These are phyloP conservation scores for Nepenthes alata DNA, from an alignment of 179 eudicot species.

Conservation along the genomic window DNA sequence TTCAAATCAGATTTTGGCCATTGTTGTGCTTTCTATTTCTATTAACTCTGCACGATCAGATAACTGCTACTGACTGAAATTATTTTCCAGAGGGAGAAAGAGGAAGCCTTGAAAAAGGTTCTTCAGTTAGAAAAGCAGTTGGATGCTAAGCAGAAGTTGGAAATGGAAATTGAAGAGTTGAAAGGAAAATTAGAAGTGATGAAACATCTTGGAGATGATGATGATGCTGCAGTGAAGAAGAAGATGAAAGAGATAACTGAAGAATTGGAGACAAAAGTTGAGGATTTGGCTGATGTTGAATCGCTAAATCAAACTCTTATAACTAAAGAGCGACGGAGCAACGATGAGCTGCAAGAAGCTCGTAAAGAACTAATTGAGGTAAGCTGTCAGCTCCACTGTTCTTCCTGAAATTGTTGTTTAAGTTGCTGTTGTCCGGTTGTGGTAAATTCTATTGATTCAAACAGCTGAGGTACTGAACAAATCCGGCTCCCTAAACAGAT, in stretches of 20 bases:
- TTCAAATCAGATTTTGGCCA: background rate
- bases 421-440: background rate
- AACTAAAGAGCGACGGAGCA: constrained; percentile 52
- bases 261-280: constrained; percentile 42
- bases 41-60: background rate
- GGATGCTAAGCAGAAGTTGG: constrained; percentile 56
- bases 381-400: constrained; percentile 8
- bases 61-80: constrained; percentile 2
- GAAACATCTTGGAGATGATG: constrained; percentile 66
- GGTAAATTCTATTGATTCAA: background rate
- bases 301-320: constrained; percentile 42
- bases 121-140: constrained; percentile 56
- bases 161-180: constrained; percentile 70
- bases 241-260: constrained; percentile 36
- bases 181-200: constrained; percentile 67
- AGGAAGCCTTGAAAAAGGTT: constrained; percentile 55
- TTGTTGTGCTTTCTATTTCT: background rate
- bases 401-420: background rate
- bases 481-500: background rate
- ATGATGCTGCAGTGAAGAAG: constrained; percentile 53
- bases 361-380: constrained; percentile 56
- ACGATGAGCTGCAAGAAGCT: constrained; percentile 76
- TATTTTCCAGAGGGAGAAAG: constrained; percentile 66
- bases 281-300: constrained; percentile 37
- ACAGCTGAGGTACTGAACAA: background rate